Percentiles rank a stretch among this genome's conserved stretches.
These are phyloP conservation scores for Persicaria maculosa DNA, from an alignment of 148 eudicot species.

Conservation along the genomic window DNA sequence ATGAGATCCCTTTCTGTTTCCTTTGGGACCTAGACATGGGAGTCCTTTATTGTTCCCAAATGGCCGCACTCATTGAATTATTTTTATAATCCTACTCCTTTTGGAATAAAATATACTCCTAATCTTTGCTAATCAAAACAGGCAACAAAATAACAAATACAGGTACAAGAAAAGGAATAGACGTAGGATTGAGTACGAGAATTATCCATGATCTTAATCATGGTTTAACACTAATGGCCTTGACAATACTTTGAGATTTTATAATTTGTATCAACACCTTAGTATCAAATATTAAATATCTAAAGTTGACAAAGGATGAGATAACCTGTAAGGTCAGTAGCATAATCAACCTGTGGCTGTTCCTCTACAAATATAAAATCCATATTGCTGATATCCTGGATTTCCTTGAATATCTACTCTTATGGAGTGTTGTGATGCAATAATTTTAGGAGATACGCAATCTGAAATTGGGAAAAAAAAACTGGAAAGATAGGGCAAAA, in stretches of 20 bases:
- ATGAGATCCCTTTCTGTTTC: too few relatives aligned
- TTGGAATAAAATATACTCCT: neutral
- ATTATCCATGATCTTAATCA: neutral
- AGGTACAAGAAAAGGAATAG: neutral
- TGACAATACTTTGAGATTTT: neutral
- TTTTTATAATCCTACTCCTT: neutral
- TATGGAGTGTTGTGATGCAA: constrained; percentile 69
- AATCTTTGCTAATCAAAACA: neutral
- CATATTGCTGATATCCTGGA: constrained; percentile 86
- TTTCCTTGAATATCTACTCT: constrained; percentile 94
- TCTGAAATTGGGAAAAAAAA: too few relatives aligned
- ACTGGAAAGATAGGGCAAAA: too few relatives aligned
- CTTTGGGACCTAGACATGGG: neutral
- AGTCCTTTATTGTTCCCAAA: neutral
- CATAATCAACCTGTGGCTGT: constrained; percentile 97
- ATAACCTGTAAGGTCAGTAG: constrained; percentile 84
- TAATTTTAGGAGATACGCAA: constrained; percentile 39
- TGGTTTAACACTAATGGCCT: neutral
- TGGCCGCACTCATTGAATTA: neutral
- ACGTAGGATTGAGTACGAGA: neutral
- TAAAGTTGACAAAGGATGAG: constrained; percentile 5
- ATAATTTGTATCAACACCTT: constrained; percentile 1
- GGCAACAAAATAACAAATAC: neutral
- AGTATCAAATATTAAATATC: neutral
- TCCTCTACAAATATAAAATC: constrained; percentile 94